Base-by-base conservation (phyloP, 2,329 filamentous ascomycete genomes). In the Dactylellina leptospora region DNA sequence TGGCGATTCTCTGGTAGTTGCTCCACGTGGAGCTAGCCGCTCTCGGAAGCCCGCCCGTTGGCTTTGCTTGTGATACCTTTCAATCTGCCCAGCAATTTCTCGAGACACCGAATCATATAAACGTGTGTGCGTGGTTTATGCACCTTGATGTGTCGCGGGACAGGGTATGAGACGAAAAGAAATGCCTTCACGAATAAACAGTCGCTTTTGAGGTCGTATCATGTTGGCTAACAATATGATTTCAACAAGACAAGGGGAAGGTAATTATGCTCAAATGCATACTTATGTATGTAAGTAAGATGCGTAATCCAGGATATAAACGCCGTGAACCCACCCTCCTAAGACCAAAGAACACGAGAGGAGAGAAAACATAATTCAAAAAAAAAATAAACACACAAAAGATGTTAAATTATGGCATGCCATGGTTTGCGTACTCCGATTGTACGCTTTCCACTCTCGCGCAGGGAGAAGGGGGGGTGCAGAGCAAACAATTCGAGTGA, bases 271-370 rank as follows among this genome's bases (percentile, higher is more conserved):
- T 42, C 22, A 40, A n/a, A n/a, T n/a, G n/a, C n/a, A n/a, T n/a
- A n/a, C n/a, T n/a, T n/a, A n/a, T n/a, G n/a, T n/a, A n/a, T n/a
- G 36, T 16, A 40, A 40, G 18, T 42, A 25, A 42, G 10, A 50
- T 58, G 44, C 33, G 13, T 66, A 45, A 66, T 66, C 61, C 61
- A 66, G 18, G 53, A 58, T 66, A 66, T 51, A 18, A 66, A 66
- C 61, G 61, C 61, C 61, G 33, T 58, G 51, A 42, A 23, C 51
- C 53, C 61, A 45, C 16, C n/a, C 20, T 61, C 40, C 30, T 38
- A 48, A 36, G 27, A 23, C 27, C 8, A 54, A 33, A 58, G 30
- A 33, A 58, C 42, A 40, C 18, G 44, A 11, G 30, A 13, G 4
- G 27, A 38, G 33, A 38, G 40, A 11, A 63, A 40, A 40, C 36